Percentiles rank a stretch among this genome's conserved stretches.
Conservation (phyloP, 345 rosid genomes). For the Raphanus sativus region DNA sequence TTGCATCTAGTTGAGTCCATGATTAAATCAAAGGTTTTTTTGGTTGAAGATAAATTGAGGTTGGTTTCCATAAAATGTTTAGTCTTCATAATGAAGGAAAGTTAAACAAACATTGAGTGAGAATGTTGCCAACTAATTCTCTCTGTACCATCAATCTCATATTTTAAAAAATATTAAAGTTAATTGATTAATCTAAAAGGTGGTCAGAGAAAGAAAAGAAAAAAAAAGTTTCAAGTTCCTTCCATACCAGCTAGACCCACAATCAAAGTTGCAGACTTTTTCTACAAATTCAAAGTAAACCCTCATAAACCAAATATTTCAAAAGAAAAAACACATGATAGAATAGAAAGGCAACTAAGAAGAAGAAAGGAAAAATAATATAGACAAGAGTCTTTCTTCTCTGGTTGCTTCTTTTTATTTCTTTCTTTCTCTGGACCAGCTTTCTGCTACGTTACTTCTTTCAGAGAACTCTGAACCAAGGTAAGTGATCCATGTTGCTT, state of each 20-base stretch:
- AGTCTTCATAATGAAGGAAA: constrained; percentile 39
- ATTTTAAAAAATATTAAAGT: neutral
- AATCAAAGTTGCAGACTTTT: constrained; percentile 31
- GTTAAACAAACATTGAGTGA: constrained; percentile 39
- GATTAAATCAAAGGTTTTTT: constrained; percentile 1
- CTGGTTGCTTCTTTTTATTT: constrained; percentile 21
- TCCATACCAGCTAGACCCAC: constrained; percentile 36
- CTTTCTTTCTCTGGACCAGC: constrained; percentile 21
- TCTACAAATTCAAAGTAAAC: constrained; percentile 29
- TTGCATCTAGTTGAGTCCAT: constrained; percentile 3
- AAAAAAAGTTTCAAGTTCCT: constrained; percentile 14
- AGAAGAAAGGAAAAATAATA: neutral
- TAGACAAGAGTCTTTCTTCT: constrained; percentile 17
- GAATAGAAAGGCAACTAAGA: constrained; percentile 13
- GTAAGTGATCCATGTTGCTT: constrained; percentile 24
- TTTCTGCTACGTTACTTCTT: constrained; percentile 23
- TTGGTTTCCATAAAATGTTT: constrained; percentile 27
- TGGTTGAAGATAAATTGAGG: neutral
- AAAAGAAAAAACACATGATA: neutral
- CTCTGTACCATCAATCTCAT: constrained; percentile 31
- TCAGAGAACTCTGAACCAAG: constrained; percentile 18
- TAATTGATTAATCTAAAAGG: constrained; percentile 31
- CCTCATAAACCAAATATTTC: neutral
- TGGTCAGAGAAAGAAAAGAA: constrained; percentile 21
- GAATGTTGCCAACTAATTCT: constrained; percentile 59